Conservation (phyloP, 2,329 filamentous ascomycete species). For the Leptosphaerulina australis region DNA sequence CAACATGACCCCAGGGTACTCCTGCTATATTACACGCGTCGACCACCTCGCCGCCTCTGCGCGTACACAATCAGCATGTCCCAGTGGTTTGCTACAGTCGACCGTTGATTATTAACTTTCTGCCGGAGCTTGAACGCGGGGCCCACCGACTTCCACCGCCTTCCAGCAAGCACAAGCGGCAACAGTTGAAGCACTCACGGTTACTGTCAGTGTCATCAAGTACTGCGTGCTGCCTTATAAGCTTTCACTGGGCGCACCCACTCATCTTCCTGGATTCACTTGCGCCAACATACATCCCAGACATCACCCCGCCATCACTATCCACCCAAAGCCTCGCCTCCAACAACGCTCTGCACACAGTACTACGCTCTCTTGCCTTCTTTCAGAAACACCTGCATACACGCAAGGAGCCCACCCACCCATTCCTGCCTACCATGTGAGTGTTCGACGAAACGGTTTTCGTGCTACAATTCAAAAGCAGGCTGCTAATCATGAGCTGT, state of each 20-base stretch:
- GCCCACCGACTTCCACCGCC: constrained; percentile 39
- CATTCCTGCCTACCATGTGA: constrained; percentile 42
- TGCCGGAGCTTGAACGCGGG: constrained; percentile 25
- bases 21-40: constrained; percentile 27
- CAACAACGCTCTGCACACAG: constrained; percentile 28
- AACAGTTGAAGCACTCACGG: neutral
- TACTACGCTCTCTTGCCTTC: constrained; percentile 42
- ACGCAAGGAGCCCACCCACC: constrained; percentile 24
- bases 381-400: constrained; percentile 45
- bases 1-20: constrained; percentile 20
- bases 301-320: constrained; percentile 24
- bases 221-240: constrained; percentile 27
- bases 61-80: constrained; percentile 22
- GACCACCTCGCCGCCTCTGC: constrained; percentile 18
- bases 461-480: constrained; percentile 43
- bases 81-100: constrained; percentile 21
- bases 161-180: constrained; percentile 28
- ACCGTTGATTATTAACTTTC: constrained; percentile 33
- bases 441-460: constrained; percentile 37
- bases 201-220: constrained; percentile 4
- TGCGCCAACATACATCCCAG: constrained; percentile 25
- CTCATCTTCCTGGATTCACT: constrained; percentile 24
- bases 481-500: constrained; percentile 37
- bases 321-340: constrained; percentile 13
- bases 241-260: constrained; percentile 26